Evolutionary conservation across 225 moss, liverwort and hornwort species (phyloP), one percentile per base, ranked within the genome.

Genomic region (Physcomitrium patens): DNA sequence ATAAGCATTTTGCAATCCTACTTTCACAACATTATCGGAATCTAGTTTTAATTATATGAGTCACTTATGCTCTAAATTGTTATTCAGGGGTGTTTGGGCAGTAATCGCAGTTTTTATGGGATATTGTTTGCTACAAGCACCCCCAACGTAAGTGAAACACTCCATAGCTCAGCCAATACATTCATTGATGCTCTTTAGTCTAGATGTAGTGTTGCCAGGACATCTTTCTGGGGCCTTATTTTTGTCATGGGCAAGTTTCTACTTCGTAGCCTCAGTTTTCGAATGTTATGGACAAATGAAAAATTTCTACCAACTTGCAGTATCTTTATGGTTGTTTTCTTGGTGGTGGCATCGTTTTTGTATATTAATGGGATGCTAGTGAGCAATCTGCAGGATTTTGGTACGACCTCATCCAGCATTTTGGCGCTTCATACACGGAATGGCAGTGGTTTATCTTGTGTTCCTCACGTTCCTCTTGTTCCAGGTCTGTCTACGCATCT

Each of bases 341-440:
- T 5, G 8, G 19, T 56, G 9, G 28, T 44, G 14, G n/a, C 23
- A 74, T 22, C 17, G 12, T 66, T 28, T 61, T 64, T 69, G 72
- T 13, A 50, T 45, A 61, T 3, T 60, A n/a, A 55, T 45, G 57
- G 17, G 24, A 1, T 51, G 37, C 27, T 63, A 67, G 55, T 51
- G 31, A 4, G 31, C 57, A 66, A 57, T 63, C 31, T 75, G 48
- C 72, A 96, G 96, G 79, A 92, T 96, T 88, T 79, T 96, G 75
- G 91, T 96, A 64, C 88, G 96, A 82, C 96, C 94, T 48, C 96
- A 94, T 85, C 96, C 96, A 70, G 92, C 87, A 53, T 92, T 94
- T 79, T 96, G 96, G 96, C 88, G 96, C 73, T 72, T 94, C 69
- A 88, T 96, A 31, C 96, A 96, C 84, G 94, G 96, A 37, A 89